Percentiles rank a stretch among this genome's conserved stretches.
Conservation (phyloP, 106 monocot genomes). For the Phalaenopsis equestris region DNA sequence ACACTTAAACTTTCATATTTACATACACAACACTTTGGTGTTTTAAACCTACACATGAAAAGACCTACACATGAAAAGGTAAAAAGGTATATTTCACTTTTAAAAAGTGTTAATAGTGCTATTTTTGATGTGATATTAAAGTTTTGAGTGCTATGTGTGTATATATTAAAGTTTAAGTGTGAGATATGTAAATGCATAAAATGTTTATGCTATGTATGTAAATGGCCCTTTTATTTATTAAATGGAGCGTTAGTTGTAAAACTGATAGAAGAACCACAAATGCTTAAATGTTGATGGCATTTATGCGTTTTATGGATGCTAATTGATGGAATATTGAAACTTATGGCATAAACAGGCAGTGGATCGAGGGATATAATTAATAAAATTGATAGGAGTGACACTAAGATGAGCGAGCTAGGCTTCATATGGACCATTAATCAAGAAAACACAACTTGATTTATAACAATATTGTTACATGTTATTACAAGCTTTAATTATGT, state of each 20-base stretch:
- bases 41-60: too few species aligned
- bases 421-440: background rate
- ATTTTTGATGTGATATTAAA: too few species aligned
- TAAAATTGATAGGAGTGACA: background rate
- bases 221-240: background rate
- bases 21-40: too few species aligned
- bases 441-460: background rate
- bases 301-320: background rate
- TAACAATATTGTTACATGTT: background rate
- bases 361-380: background rate
- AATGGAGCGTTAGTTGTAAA: background rate
- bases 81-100: too few species aligned
- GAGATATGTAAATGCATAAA: too few species aligned
- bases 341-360: background rate
- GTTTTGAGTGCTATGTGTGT: too few species aligned
- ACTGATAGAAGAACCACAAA: background rate
- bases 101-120: too few species aligned
- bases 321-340: background rate
- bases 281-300: background rate
- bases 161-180: too few species aligned
- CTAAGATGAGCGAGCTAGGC: background rate
- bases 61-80: too few species aligned
- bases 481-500: background rate
- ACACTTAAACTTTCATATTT: too few species aligned
- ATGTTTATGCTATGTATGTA: too few species aligned